These are phyloP conservation scores for Cytospora piceae DNA, from an alignment of 2,329 filamentous ascomycete genomes.

Conservation along the genomic window DNA sequence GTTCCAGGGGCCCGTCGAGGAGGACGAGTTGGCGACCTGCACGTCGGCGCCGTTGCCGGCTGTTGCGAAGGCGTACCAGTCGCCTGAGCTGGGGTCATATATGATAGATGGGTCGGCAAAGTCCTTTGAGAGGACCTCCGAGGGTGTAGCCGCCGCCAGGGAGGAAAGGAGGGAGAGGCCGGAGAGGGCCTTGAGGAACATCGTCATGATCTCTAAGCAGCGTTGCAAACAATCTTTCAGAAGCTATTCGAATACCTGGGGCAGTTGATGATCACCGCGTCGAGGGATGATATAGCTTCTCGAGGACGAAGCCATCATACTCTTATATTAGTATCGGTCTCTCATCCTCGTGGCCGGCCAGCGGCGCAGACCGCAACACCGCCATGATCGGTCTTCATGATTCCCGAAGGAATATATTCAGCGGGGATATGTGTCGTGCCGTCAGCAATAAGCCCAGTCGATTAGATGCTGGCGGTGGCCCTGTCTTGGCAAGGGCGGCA, in stretches of 20 bases:
- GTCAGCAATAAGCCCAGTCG: background rate
- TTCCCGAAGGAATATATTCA: background rate
- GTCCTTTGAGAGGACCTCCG: slow-evolving; percentile 33
- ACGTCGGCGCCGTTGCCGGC: slow-evolving; percentile 47
- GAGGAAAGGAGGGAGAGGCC: background rate
- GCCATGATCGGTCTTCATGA: background rate
- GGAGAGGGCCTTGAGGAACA: background rate
- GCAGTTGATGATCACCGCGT: background rate
- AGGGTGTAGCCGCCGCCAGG: slow-evolving; percentile 3
- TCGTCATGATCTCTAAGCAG: background rate
- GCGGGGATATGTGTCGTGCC: background rate
- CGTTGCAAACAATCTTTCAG: background rate
- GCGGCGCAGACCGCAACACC: background rate
- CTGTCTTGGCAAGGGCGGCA: too few species aligned
- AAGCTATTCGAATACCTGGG: background rate
- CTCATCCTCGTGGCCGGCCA: too few species aligned
- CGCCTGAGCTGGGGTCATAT: slow-evolving; percentile 40
- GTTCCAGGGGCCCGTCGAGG: slow-evolving; percentile 43
- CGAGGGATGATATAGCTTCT: background rate
- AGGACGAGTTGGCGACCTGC: slow-evolving; percentile 51
- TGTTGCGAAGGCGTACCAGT: slow-evolving; percentile 56
- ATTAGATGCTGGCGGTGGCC: background rate
- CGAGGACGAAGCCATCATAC: background rate
- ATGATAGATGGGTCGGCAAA: slow-evolving; percentile 54
- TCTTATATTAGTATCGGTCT: background rate